Percentiles rank a stretch among this genome's conserved stretches.
These are phyloP conservation scores for Dactylellina drechsleri DNA, from an alignment of 2,329 filamentous ascomycete species.

Conservation along the genomic window DNA sequence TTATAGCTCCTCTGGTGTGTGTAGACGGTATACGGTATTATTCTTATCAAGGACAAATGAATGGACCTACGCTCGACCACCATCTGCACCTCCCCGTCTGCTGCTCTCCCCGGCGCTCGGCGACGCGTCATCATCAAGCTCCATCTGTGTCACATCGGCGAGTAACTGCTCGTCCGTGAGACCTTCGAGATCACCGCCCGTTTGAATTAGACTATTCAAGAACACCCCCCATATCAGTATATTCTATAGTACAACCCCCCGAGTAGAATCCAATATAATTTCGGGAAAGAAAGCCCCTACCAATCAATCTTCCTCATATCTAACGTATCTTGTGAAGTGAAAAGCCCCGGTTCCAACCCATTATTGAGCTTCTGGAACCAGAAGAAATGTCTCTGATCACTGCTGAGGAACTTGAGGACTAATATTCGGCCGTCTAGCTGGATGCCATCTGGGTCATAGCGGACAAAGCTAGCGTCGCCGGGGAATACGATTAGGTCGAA, in stretches of 20 bases:
- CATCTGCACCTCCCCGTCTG: conserved; percentile 92
- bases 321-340: conserved; percentile 33
- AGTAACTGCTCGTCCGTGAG: conserved; percentile 80
- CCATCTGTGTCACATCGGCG: conserved; percentile 73
- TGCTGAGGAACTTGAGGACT: conserved; percentile 91
- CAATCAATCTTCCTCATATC: conserved; percentile 42
- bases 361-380: conserved; percentile 95
- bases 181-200: conserved; percentile 85
- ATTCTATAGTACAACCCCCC: neutral
- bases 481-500: conserved; percentile 95
- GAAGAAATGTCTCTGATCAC: conserved; percentile 89
- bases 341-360: conserved; percentile 61
- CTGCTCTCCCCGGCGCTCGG: conserved; percentile 81
- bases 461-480: conserved; percentile 83
- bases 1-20: neutral
- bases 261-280: neutral
- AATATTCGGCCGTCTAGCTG: conserved; percentile 84
- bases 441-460: conserved; percentile 73
- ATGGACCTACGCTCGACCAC: conserved; percentile 97
- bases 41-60: conserved; percentile 60
- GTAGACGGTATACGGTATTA: conserved; percentile 29
- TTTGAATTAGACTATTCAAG: conserved; percentile 67
- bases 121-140: conserved; percentile 80
- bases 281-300: conserved; percentile 24
- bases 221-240: conserved; percentile 2